Base-by-base conservation (phyloP, 768 basidiomycete genomes). In the Neoboletus subvelutipes region DNA sequence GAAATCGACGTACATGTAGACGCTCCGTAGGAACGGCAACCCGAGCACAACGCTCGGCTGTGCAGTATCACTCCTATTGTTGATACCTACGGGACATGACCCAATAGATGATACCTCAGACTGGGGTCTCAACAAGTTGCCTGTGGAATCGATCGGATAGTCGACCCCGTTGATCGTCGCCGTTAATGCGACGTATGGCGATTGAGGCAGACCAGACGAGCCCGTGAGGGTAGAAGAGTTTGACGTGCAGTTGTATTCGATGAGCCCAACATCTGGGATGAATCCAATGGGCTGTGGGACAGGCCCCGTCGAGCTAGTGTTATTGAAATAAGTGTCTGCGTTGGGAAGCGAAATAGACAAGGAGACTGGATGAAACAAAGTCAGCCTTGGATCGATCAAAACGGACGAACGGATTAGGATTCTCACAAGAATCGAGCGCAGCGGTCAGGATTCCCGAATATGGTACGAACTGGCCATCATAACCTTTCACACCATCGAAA, bases 91-190 rank as follows among this genome's bases (percentile, higher is more conserved):
- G 13, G 64, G 65, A 49, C 70, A 71, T 39, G 22, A 57, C 0
- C 58, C 61, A 0, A 12, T 0, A 13, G 43, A 10, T 1, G 34
- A 26, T 3, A 12, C 45, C 1, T 0, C 2, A 9, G 50, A 28
- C 18, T 11, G 10, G 0, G 69, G 70, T 10, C 70, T 51, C 18
- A 70, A 45, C 15, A 68, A 54, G 20, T 63, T 71, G 36, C 52
- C 47, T 1, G 50, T 26, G 1, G 70, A 67, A 46, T 73, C 71
- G 9, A 71, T 63, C 36, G 42, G 67, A 54, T 71, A 71, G 45
- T 71, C 71, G 24, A 73, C 59, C 6, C 70, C 71, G 20, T 73
- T 71, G 57, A 71, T 73, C 1, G 67, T 70, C 24, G 54, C 50
- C 9, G 66, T 64, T n/a, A 71, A 46, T 34, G 68, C 60, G 5